phyloP scores from a whole-genome alignment of 1,284 basidiomycete genomes.

The Athelia sp. region DNA sequence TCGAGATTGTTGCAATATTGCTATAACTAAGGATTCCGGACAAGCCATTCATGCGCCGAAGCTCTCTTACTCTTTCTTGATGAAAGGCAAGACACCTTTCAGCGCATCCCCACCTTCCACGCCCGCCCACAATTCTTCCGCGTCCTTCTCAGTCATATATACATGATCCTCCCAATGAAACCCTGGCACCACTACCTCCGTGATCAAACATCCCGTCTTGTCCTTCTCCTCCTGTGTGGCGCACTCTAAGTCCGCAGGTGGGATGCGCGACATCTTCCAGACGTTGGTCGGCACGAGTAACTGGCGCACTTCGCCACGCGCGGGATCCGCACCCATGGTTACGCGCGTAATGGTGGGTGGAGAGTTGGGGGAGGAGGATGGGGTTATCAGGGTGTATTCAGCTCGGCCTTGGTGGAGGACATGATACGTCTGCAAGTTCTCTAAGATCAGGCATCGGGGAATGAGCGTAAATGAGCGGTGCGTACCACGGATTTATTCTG shows the following conservation, averaged over 20 bases:
- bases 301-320: slow-evolving; percentile 35
- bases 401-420: slow-evolving; percentile 42
- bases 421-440: slow-evolving; percentile 37
- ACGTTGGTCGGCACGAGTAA: slow-evolving; percentile 41
- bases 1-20: too few species aligned
- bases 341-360: slow-evolving; percentile 33
- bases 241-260: slow-evolving; percentile 30
- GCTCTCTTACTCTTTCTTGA: slow-evolving; percentile 6
- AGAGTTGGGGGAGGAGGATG: slow-evolving; percentile 17
- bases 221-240: slow-evolving; percentile 17
- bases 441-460: background rate
- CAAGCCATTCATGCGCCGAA: background rate
- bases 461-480: slow-evolving; percentile 5
- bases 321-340: slow-evolving; percentile 35
- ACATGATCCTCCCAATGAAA: slow-evolving; percentile 46
- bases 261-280: slow-evolving; percentile 45
- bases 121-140: slow-evolving; percentile 29
- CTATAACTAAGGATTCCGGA: background rate
- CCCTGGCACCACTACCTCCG: slow-evolving; percentile 44
- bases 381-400: slow-evolving; percentile 39
- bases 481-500: slow-evolving; percentile 38
- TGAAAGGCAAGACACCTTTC: slow-evolving; percentile 6
- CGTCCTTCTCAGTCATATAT: slow-evolving; percentile 28
- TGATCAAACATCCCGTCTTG: slow-evolving; percentile 37
- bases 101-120: slow-evolving; percentile 8